Evolutionary conservation across 306 rosid species (phyloP), one percentile per base, ranked within the genome.

Genomic region (Castanea mollissima): DNA sequence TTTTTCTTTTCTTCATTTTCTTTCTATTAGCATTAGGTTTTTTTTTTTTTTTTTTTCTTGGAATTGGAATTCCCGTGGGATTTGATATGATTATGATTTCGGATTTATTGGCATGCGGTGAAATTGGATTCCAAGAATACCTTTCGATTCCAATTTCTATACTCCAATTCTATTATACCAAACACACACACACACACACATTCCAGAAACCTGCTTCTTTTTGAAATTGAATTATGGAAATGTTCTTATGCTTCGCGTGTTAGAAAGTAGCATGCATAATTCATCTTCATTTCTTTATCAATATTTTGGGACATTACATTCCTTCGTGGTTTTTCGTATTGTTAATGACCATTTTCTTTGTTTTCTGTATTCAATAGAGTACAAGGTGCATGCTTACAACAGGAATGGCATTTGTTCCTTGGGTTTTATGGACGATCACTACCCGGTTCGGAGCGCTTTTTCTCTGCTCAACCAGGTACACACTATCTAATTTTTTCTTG

Each of bases 391-490:
- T 82, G 65, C 89, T 34, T 91, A 93, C 86, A 96, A 90, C 84
- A 89, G 86, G 87, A 93, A 96, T 90, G 99, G 99, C 49, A 91
- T 96, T 84, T 93, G 98, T 84, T 92, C 97, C 6, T 74, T 96
- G 92, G 99, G 97, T 55, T 93, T 95, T 79, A 95, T 95, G 99
- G 99, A 95, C 76, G 99, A 95, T 79, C 96, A 93, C 88, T 93
- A 95, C 84, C 99, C 99, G 0, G 89, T 93, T 79, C 90, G 99
- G 41, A 95, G 99, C 41, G 87, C 99, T 15, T 95, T 95, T 85
- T 95, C 99, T 71, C 88, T 95, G 84, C 93, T 95, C 62, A 93
- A 87, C 78, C 86, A 95, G 98, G 99, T 95, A 56, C 76, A 73
- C 56, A 19, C 49, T 70, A 5, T 57, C 32, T 69, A 4, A 59